Evolutionary conservation across 164 flowering plant species (phyloP), one percentile per base, ranked within the genome.

Genomic region (Piper longum): DNA sequence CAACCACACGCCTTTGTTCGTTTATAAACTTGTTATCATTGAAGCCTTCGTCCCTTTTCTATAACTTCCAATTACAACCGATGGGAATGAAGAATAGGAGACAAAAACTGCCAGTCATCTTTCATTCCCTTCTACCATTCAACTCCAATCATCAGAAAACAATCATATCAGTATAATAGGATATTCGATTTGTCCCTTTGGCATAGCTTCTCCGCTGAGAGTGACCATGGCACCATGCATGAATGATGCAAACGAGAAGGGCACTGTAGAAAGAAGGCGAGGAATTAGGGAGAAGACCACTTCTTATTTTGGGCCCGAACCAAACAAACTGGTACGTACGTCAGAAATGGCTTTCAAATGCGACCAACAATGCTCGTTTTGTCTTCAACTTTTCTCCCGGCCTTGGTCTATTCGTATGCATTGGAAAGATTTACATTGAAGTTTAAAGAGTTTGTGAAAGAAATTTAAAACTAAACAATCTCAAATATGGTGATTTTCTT

Each of bases 31-130:
- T 55, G 42, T 12, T 2, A 13, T 62, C 48, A 59, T 4, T 57
- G 41, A 48, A 39, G 54, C 59, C 6, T 65, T 72, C 70, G 76
- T 68, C 70, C 14, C 62, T 63, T 67, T 68, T 70, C 64, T 17
- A 61, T 61, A 60, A 61, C 16, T 39, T 65, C 57, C 36, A 26
- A 26, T 56, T 57, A 64, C 16, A 54, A 60, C 17, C 52, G 71
- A 69, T 45, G 67, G 41, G 42, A 66, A 54, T 6, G 55, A 65
- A 52, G 43, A 59, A 63, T 54, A 43, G 66, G 62, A 52, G 77
- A 79, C 76, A 76, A 72, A 62, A 51, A 42, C 26, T 43, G 73
- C 68, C 16, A 11, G 75, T 70, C 66, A 45, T 67, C 2, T 74
- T 40, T 64, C 26, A 57, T 69, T 41, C 26, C 58, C 45, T 61